Conservation (phyloP, 139 green algal genomes). For the Chlorella sorokiniana region DNA sequence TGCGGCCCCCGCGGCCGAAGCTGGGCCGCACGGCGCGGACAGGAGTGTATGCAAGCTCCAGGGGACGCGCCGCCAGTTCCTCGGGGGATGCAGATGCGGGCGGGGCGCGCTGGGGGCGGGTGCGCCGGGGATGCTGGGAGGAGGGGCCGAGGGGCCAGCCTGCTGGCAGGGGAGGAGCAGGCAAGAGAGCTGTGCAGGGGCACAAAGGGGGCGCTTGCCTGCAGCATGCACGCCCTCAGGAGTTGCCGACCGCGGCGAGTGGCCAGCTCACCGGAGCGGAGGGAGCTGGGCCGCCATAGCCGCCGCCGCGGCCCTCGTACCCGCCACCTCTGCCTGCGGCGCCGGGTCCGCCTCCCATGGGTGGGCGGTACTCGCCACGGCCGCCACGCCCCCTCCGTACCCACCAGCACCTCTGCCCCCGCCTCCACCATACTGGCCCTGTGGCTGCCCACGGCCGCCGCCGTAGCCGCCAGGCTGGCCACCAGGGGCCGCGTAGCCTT, state of each 20-base stretch:
- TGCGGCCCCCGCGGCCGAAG: constrained; percentile 9
- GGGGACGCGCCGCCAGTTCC: not conserved
- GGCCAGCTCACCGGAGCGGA: not conserved
- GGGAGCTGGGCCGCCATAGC: not conserved
- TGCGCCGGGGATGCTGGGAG: not conserved
- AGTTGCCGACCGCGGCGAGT: not conserved
- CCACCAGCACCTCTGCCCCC: not conserved
- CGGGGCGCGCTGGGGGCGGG: not conserved
- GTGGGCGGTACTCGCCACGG: not conserved
- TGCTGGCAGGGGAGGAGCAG: not conserved
- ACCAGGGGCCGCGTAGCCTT: not conserved
- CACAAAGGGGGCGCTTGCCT: not conserved
- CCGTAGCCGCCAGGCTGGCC: not conserved
- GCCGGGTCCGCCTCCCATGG: not conserved
- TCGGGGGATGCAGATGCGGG: not conserved
- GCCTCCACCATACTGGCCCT: not conserved
- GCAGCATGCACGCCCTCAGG: not conserved
- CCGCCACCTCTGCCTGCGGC: not conserved
- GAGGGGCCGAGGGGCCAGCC: not conserved
- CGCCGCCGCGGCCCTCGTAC: not conserved
- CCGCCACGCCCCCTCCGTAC: not conserved
- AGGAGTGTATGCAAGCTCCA: constrained; percentile 32
- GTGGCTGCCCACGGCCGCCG: not conserved
- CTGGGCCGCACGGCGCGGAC: constrained; percentile 20
- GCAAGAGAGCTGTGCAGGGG: not conserved